Base-by-base conservation (phyloP, 306 rosid genomes). In the Gastrolobium bilobum region DNA sequence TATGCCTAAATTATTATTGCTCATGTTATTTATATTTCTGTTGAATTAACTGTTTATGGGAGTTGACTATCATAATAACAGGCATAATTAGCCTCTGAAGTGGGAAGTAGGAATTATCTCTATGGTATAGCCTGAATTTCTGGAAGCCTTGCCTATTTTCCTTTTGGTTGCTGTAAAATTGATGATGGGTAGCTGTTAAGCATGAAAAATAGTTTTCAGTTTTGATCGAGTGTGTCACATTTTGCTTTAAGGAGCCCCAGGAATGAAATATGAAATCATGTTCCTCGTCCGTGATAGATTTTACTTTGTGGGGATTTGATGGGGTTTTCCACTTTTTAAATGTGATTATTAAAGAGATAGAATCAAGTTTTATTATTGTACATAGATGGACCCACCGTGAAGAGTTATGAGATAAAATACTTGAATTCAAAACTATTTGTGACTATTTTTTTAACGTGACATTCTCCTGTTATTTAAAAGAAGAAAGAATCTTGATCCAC, bases 31-130 rank as follows among this genome's bases (percentile, higher is more conserved):
- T 57, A 2, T 53, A 26, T 40, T 6, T 6, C 15, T 52, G 5
- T 26, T 72, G 30, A 68, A 68, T 47, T 31, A 46, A 31, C 57
- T 68, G 4, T 13, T 48, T 48, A 8, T 8, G 35, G 54, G 10
- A 43, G 15, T 71, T 15, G 31, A 50, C n/a, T 43, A 31, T 66
- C 46, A 20, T 53, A 31, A 20, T 20, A 20, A 20, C 26, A 20
- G 67, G 64, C 63, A 76, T 7, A 48, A 34, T 73, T 56, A 33
- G 59, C 79, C 20, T 76, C 31, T 62, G 11, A 10, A 62, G 52
- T 76, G 40, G 13, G 71, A 75, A 31, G 46, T 34, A 26, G 66
- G 20, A 34, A 60, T 11, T 60, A 47, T 63, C 70, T 76, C 30
- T 30, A 13, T 38, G 64, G 7, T 50, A 64, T 63, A 14, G 54